These are phyloP conservation scores for Cylindrodendrum hubeiense DNA, from an alignment of 2,329 filamentous ascomycete species.

Conservation along the genomic window DNA sequence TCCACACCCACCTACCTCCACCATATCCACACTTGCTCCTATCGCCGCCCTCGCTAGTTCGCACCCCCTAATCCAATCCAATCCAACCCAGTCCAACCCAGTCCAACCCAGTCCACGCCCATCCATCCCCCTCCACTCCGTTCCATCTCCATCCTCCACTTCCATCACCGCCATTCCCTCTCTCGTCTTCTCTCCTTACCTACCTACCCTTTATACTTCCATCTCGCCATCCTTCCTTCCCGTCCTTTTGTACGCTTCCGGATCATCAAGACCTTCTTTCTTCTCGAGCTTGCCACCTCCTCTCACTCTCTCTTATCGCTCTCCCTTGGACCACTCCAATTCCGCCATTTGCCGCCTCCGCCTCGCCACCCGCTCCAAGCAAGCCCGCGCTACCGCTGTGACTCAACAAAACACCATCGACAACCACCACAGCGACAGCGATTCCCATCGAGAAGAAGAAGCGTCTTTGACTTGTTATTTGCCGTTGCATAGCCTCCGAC, in stretches of 20 bases:
- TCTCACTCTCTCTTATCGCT: constrained; percentile 34
- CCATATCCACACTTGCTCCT: constrained; percentile 10
- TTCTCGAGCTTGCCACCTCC: constrained; percentile 51
- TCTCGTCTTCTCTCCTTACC: constrained; percentile 49
- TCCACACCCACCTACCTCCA: not conserved
- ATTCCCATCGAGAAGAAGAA: constrained; percentile 50
- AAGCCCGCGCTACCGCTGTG: constrained; percentile 42
- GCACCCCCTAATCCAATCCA: constrained; percentile 16
- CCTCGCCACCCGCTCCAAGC: constrained; percentile 43
- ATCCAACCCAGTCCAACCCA: constrained; percentile 31
- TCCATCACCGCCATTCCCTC: constrained; percentile 49
- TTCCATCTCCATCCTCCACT: constrained; percentile 50
- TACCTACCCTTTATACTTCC: constrained; percentile 49
- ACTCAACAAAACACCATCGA: constrained; percentile 34
- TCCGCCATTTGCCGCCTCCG: constrained; percentile 36
- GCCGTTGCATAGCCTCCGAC: constrained; percentile 30
- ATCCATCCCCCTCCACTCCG: constrained; percentile 50
- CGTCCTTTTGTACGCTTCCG: constrained; percentile 48
- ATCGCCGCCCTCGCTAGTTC: constrained; percentile 23
- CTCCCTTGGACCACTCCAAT: constrained; percentile 25
- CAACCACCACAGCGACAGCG: constrained; percentile 35
- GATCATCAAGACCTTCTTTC: constrained; percentile 51
- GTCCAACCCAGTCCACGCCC: constrained; percentile 48
- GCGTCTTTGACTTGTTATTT: constrained; percentile 42
- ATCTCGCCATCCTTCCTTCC: constrained; percentile 48